Base-by-base conservation (phyloP, 1,284 basidiomycete species). In the Sporisorium exsertum region DNA sequence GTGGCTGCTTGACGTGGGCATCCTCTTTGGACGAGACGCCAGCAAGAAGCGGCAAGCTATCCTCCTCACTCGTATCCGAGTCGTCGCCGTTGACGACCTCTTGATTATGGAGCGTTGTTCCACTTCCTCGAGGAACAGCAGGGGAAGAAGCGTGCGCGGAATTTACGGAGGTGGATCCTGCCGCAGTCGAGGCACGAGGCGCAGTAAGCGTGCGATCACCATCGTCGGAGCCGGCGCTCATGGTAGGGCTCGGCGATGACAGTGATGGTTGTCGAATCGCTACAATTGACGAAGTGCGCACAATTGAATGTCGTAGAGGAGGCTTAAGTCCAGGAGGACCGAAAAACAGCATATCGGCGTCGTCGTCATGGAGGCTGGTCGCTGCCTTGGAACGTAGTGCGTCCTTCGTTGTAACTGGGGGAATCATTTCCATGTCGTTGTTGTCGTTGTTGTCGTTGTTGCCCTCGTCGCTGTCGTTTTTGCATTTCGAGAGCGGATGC, bases 201-300 rank as follows among this genome's bases (percentile, higher is more conserved):
- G 50, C 60, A 13, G 46, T 68, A 26, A 68, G 55, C 9, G 66
- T 68, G 7, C 29, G 33, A 37, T 68, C 60, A 8, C 24, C 60
- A 15, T 63, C 60, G 5, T 58, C 60, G 1, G 51, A 26, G 22
- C 51, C 49, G 16, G 29, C 20, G 18, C 46, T 45, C 3, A 16
- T 10, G 45, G 26, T 37, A 12, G n/a, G 22, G 18, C 16, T 24
- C 20, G 53, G 46, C 29, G 55, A 29, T 40, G 54, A 29, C 5
- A 33, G 26, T 10, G 9, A 8, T 7, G n/a, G n/a, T 22, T n/a
- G 54, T 22, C 29, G 24, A 5, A 35, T 2, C 1, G 7, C 20
- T 35, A 16, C 24, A 15, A 16, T 35, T 22, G 18, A n/a, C 18
- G 20, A 1, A 20, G 18, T 7, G 12, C 9, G 58, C 8, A 20